phyloP scores from a whole-genome alignment of 768 basidiomycete species.

The Tricholoma saponaceum region DNA sequence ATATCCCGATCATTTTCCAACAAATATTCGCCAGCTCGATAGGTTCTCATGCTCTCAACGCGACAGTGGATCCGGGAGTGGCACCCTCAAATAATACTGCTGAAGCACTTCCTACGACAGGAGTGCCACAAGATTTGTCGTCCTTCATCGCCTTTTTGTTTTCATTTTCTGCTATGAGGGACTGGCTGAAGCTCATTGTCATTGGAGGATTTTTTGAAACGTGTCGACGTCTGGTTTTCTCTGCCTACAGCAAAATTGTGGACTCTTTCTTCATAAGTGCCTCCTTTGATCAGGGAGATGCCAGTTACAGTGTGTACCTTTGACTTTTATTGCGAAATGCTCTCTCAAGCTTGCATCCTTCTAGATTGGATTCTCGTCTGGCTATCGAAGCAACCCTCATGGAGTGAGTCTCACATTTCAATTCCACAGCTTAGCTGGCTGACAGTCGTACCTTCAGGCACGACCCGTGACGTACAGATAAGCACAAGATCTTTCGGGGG shows the following conservation, averaged over 20 bases:
- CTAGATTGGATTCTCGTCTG: slow-evolving; percentile 58
- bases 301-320: slow-evolving; percentile 20
- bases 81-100: background rate
- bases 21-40: slow-evolving; percentile 3
- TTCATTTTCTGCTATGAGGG: slow-evolving; percentile 42
- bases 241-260: slow-evolving; percentile 31
- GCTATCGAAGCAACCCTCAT: slow-evolving; percentile 52
- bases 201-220: slow-evolving; percentile 51
- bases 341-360: background rate
- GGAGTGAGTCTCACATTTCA: slow-evolving; percentile 33
- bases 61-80: background rate
- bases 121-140: slow-evolving; percentile 7
- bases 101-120: background rate
- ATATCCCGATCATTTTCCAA: slow-evolving; percentile 3
- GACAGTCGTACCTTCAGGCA: slow-evolving; percentile 20
- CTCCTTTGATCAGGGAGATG: slow-evolving; percentile 40
- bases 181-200: slow-evolving; percentile 49
- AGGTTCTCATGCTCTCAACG: background rate
- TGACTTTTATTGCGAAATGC: background rate
- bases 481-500: slow-evolving; percentile 31
- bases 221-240: slow-evolving; percentile 34
- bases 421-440: background rate
- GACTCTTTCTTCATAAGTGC: slow-evolving; percentile 49
- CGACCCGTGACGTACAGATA: slow-evolving; percentile 44
- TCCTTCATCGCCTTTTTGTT: slow-evolving; percentile 16